A percentile compares a stretch with the other conserved stretches of the same genome.
Conservation (phyloP, 148 eudicot genomes). For the Limonium bicolor region DNA sequence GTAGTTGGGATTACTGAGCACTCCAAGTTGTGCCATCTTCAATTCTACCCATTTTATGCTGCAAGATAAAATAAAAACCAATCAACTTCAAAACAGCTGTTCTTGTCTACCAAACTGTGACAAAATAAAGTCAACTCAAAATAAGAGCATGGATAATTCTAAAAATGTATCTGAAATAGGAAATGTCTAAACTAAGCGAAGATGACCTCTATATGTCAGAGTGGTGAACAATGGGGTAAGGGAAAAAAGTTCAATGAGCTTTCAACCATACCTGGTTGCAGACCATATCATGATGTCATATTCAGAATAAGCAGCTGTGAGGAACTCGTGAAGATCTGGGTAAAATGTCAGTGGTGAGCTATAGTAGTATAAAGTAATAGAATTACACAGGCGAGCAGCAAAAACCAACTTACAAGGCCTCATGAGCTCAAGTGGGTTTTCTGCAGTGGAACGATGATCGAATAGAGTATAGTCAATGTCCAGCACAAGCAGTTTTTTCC, state of each 20-base stretch:
- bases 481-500: conserved; percentile 88
- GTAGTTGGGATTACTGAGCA: conserved; percentile 71
- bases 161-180: no score
- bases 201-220: no score
- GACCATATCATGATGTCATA: conserved; percentile 99
- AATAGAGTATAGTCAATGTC: conserved; percentile 94
- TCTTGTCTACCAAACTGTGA: no score
- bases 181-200: no score
- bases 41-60: conserved; percentile 98
- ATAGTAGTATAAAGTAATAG: background rate
- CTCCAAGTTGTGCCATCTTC: conserved; percentile 96
- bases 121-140: no score
- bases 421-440: conserved; percentile 85
- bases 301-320: conserved; percentile 88
- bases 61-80: no score
- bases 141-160: no score
- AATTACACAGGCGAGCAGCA: background rate
- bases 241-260: no score
- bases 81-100: no score
- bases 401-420: conserved; percentile 70
- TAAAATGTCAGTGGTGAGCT: background rate
- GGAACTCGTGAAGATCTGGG: conserved; percentile 94
- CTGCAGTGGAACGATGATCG: conserved; percentile 96
- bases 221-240: no score
- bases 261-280: conserved; percentile 70